phyloP scores from a whole-genome alignment of 257 asterid genomes.

The Jaltomata sinuosa region DNA sequence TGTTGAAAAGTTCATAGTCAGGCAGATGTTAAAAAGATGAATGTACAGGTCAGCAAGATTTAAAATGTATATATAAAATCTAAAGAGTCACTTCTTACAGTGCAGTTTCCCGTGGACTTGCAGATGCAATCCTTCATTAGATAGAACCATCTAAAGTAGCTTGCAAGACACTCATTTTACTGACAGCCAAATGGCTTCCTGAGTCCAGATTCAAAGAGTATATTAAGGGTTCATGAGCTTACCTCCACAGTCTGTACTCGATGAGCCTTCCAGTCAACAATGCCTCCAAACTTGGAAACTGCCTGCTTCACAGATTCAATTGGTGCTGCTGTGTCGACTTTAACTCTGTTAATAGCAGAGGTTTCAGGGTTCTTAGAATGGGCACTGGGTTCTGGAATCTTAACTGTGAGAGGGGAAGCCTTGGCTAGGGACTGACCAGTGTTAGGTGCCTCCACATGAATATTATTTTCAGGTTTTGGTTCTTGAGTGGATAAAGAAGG shows the following conservation, averaged over 20 bases:
- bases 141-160: neutral
- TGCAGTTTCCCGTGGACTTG: neutral
- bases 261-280: slow-evolving; percentile 99
- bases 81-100: neutral
- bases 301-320: slow-evolving; percentile 96
- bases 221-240: neutral
- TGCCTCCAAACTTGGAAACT: slow-evolving; percentile 94
- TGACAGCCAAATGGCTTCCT: neutral
- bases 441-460: slow-evolving; percentile 7
- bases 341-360: slow-evolving; percentile 22
- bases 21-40: neutral
- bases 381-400: slow-evolving; percentile 11
- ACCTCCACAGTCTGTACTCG: slow-evolving; percentile 86
- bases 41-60: neutral
- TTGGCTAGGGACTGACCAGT: slow-evolving; percentile 17
- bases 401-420: slow-evolving; percentile 11
- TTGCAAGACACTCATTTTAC: neutral
- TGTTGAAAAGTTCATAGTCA: neutral
- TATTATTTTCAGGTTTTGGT: slow-evolving; percentile 11
- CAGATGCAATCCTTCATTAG: neutral
- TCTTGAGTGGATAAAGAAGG: slow-evolving; percentile 22
- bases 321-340: slow-evolving; percentile 84
- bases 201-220: neutral
- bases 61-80: neutral
- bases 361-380: slow-evolving; percentile 15